These are phyloP conservation scores for Leccinum ochraceum DNA, from an alignment of 768 basidiomycete genomes.

Conservation along the genomic window DNA sequence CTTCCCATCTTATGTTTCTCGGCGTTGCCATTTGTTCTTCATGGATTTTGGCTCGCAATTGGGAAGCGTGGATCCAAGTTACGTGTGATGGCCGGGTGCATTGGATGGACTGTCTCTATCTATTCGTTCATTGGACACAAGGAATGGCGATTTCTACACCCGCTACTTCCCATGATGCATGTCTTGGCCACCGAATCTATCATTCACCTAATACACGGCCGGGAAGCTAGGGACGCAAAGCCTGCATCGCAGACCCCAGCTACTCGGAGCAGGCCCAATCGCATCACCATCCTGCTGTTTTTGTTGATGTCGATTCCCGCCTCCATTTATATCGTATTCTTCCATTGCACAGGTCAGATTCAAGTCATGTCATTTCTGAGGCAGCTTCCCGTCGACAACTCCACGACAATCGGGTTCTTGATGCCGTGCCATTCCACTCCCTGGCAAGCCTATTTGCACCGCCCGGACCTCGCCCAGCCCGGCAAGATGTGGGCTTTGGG, in stretches of 20 bases:
- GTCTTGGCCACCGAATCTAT: conserved; percentile 76
- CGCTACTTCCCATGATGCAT: conserved; percentile 82
- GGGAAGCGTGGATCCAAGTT: conserved; percentile 29
- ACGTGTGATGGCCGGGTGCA: conserved; percentile 46
- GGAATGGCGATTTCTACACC: conserved; percentile 97
- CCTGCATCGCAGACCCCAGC: background rate
- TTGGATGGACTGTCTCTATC: conserved; percentile 62
- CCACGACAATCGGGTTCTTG: conserved; percentile 71
- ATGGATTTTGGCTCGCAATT: conserved; percentile 51
- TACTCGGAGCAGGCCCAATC: conserved; percentile 18
- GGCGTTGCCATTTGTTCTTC: conserved; percentile 67
- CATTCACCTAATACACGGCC: conserved; percentile 42
- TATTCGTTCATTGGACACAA: conserved; percentile 91
- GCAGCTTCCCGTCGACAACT: conserved; percentile 47
- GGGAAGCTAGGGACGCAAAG: conserved; percentile 3
- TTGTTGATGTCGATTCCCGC: conserved; percentile 59
- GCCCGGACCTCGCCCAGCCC: conserved; percentile 52
- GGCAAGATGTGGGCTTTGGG: conserved; percentile 80
- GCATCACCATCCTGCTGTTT: conserved; percentile 38
- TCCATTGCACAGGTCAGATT: conserved; percentile 82
- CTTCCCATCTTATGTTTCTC: conserved; percentile 81
- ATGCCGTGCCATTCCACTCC: conserved; percentile 99
- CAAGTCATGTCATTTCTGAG: conserved; percentile 71
- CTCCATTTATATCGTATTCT: conserved; percentile 66
- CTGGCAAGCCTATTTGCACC: conserved; percentile 86